Percentiles rank a stretch among this genome's conserved stretches.
phyloP scores from a whole-genome alignment of 1,284 basidiomycete species.

The Ceratobasidium papillatum region DNA sequence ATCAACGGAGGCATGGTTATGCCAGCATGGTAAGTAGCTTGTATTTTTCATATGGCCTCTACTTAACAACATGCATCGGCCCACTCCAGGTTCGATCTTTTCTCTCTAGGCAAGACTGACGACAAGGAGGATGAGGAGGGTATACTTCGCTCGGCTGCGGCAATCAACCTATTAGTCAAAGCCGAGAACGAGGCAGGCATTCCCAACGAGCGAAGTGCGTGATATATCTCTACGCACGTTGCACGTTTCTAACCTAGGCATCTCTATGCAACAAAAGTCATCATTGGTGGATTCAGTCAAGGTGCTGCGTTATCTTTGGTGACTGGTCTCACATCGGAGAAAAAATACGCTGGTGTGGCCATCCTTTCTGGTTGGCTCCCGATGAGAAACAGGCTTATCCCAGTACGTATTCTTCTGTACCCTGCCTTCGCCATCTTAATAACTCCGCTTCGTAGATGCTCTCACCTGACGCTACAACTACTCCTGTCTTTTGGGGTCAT shows the following conservation, averaged over 20 bases:
- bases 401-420: slow-evolving; percentile 56
- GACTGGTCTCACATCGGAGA: slow-evolving; percentile 71
- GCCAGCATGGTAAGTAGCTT: slow-evolving; percentile 69
- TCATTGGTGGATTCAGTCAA: slow-evolving; percentile 90
- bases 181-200: slow-evolving; percentile 78
- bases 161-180: slow-evolving; percentile 74
- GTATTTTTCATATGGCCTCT: slow-evolving; percentile 33
- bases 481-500: slow-evolving; percentile 90
- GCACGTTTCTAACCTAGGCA: slow-evolving; percentile 9
- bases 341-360: slow-evolving; percentile 76
- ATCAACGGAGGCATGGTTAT: slow-evolving; percentile 75
- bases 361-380: slow-evolving; percentile 82
- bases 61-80: neutral
- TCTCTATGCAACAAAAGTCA: slow-evolving; percentile 57
- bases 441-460: slow-evolving; percentile 58
- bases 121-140: slow-evolving; percentile 73
- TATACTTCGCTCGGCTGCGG: slow-evolving; percentile 70
- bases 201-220: slow-evolving; percentile 56
- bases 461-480: slow-evolving; percentile 62
- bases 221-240: slow-evolving; percentile 28
- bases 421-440: neutral
- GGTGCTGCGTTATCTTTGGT: slow-evolving; percentile 78
- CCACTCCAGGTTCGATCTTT: slow-evolving; percentile 34
- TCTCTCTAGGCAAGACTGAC: slow-evolving; percentile 69
- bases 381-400: slow-evolving; percentile 68